Conservation (phyloP, 148 eudicot species). For the Nepenthes gracilis region DNA sequence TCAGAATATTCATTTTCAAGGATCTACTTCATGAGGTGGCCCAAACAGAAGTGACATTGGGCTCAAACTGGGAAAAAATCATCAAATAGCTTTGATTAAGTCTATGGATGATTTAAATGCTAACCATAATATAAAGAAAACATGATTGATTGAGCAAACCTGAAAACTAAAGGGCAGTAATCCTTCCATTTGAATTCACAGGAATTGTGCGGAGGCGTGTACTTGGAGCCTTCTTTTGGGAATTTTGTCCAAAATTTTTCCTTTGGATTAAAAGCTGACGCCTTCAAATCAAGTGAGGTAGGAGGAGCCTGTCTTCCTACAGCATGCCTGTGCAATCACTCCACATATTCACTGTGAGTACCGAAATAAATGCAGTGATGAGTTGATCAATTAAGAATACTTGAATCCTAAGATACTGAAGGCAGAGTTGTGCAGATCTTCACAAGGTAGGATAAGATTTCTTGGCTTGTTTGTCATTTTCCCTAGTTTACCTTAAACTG, state of each 20-base stretch:
- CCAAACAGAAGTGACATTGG: too few species aligned
- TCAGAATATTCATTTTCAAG: too few species aligned
- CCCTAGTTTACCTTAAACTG: too few species aligned
- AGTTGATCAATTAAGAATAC: too few species aligned
- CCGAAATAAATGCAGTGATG: too few species aligned
- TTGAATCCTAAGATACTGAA: too few species aligned
- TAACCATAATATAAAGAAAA: background rate
- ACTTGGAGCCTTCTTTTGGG: conserved; percentile 88
- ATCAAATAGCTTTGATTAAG: background rate
- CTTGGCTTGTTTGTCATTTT: too few species aligned
- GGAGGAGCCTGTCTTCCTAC: conserved; percentile 91
- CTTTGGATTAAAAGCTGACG: conserved; percentile 87
- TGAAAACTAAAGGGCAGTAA: conserved; percentile 92
- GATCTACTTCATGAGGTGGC: too few species aligned
- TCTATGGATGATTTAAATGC: background rate
- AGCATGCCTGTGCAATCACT: conserved; percentile 54
- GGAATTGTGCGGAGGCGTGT: conserved; percentile 84
- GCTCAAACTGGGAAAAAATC: too few species aligned
- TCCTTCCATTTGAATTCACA: conserved; percentile 95
- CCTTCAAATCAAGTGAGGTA: conserved; percentile 61
- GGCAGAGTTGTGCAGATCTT: too few species aligned
- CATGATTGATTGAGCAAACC: conserved; percentile 28
- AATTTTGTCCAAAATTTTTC: conserved; percentile 94
- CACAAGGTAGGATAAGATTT: too few species aligned
- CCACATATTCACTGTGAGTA: background rate